Base-by-base conservation (phyloP, 2,329 filamentous ascomycete genomes). In the Epichloe scottii region DNA sequence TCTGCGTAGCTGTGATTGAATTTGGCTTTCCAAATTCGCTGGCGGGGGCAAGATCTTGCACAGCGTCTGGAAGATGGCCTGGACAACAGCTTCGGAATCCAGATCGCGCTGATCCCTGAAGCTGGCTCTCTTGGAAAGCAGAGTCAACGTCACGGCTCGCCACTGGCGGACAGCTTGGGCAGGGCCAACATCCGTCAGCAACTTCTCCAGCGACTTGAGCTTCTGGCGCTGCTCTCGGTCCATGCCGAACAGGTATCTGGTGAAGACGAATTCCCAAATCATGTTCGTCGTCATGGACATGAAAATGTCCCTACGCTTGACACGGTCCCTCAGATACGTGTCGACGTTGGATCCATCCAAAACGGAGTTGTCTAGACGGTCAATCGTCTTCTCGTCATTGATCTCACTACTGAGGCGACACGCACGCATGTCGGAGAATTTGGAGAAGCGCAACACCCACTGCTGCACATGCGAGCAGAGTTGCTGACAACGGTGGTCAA, bases 241-340 rank as follows among this genome's bases (percentile, higher is more conserved):
- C 89, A 98, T 95, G 60, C 93, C 93, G 66, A 98, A 98, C 26
- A 98, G 82, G 67, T 98, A 98, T 56, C 93, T 83, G 8, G 91
- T 96, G 65, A 98, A 98, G 64, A 98, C 84, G 63, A 94, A 96
- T 68, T 98, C 93, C 90, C 90, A 98, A 48, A 98, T 84, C 89
- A 98, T 96, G 55, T 87, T 93, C 90, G 97, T 97, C 51, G 91
- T 88, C 67, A 98, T 89, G 38, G 89, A 93, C 89, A 97, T 96
- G 76, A 98, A 96, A 53, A 97, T 84, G 66, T 97, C 91, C 54
- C 91, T 83, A 54, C 93, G 84, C 62, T 80, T 84, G 50, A 96
- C 85, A 39, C 94, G 87, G 66, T 98, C 91, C 57, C 79, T 79
- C 46, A 98, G 82, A 62, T 95, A 93, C 52, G 76, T 73, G 67